Base-by-base conservation (phyloP, 2,329 filamentous ascomycete genomes). In the Calonectria naviculata region DNA sequence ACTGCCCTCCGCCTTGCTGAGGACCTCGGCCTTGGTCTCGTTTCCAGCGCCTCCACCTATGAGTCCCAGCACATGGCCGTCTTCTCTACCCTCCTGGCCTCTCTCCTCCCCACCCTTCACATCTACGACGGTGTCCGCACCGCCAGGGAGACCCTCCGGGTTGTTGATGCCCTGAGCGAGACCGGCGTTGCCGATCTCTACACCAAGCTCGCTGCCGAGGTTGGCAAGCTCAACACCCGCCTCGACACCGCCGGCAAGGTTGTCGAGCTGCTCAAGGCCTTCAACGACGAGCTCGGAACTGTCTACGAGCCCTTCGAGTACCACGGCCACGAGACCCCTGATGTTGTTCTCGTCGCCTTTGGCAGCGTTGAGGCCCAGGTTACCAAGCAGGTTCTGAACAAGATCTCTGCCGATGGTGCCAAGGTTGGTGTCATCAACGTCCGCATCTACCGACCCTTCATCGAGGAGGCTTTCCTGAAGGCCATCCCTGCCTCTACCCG, bases 281-380 rank as follows among this genome's bases (percentile, higher is more conserved):
- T 97, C 85, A 99, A 98, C 84, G 91, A 91, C 73, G 95, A 98
- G 86, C 91, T 99, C 28, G 97, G 96, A 70, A 98, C 97, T 52
- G 92, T 96, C 75, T 99, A 99, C 82, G 90, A 93, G 79, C 91
- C 95, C 8, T 99, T 98, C 78, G 97, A 99, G 85, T 99, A 99
- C 85, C 90, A 93, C 79, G 97, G 97, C 28, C 95, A 98, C 81
- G 87, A 90, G 60, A 87, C 91, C 49, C 91, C 97, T 5, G 93
- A 96, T 75, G 91, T 92, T 12, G 95, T 99, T 19, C 86, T 98
- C 38, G 95, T 98, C 34, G 94, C 95, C 52, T 98, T 99, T 78
- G 97, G 97, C 76, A 98, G 95, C 71, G 91, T 95, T 6, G 97
- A 99, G 86, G 91, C 94, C 17, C 95, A 97, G 78, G 86, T 98